Base-by-base conservation (phyloP, 2,329 filamentous ascomycete species). In the Trichoderma koningiopsis region DNA sequence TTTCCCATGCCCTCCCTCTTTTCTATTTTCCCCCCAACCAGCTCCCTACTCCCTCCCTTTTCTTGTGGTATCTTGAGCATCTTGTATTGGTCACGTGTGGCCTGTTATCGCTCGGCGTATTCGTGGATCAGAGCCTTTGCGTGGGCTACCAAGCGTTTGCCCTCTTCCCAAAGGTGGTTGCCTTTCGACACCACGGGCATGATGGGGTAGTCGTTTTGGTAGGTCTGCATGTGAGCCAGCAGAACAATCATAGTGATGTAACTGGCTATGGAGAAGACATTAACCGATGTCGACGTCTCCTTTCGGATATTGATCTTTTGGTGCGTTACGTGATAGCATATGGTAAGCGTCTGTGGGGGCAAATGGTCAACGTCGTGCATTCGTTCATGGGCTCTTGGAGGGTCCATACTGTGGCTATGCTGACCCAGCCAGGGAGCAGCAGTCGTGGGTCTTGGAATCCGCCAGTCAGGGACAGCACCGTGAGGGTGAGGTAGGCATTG, bases 291-390 rank as follows among this genome's bases (percentile, higher is more conserved):
- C 58, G 89, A 89, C 0, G 91, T 94, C 81, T 93, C 91, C 76
- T 92, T 92, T 75, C 90, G 88, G 74, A 94, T 94, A 75, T 89
- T 92, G 77, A 93, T 91, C 76, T 91, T 91, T 74, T 91, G 89
- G 79, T 94, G 90, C 16, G 90, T 92, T 71, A 91, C 84, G 77
- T 94, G 91, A 80, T 94, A 94, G 73, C 91, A 85, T 66, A 91
- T 85, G 1, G 92, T 93, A 52, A 94, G 81, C 53, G 89, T 91
- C 89, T 91, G 74, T 2, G 24, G 24, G 29, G 13, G 13, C 8
- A 24, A 33, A 11, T 61, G 27, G 56, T 68, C 52, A 55, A 58
- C 66, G 49, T 68, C 10, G 47, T n/a, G 62, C 24, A 8, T 13
- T 49, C 4, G 43, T 14, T 1, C 3, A 49, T 22, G 31, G n/a